phyloP scores from a whole-genome alignment of 2,329 filamentous ascomycete species.

The Tolypocladium paradoxum region DNA sequence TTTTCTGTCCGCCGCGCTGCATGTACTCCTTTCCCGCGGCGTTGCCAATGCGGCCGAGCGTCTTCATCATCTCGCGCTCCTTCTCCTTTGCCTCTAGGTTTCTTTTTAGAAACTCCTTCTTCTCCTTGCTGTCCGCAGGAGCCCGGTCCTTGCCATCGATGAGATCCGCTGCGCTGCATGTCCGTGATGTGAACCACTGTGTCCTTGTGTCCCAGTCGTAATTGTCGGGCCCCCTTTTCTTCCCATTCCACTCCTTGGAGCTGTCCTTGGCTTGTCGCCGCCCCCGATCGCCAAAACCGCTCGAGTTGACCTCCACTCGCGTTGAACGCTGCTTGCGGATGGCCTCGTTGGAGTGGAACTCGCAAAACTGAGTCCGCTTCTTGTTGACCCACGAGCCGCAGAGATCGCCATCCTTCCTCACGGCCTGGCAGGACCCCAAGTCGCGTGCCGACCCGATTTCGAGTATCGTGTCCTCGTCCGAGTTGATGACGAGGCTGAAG shows the following conservation, averaged over 20 bases:
- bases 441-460: constrained; percentile 81
- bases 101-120: constrained; percentile 55
- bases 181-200: constrained; percentile 41
- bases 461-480: constrained; percentile 77
- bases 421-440: constrained; percentile 75
- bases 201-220: constrained; percentile 50
- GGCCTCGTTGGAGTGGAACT: constrained; percentile 80
- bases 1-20: constrained; percentile 24
- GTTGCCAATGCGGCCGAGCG: constrained; percentile 51
- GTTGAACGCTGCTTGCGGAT: constrained; percentile 55
- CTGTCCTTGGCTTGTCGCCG: constrained; percentile 15
- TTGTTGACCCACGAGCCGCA: constrained; percentile 83
- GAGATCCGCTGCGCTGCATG: constrained; percentile 46
- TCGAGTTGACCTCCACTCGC: constrained; percentile 71
- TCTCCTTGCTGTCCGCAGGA: constrained; percentile 46
- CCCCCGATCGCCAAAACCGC: constrained; percentile 34
- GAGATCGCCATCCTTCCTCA: constrained; percentile 71
- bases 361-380: constrained; percentile 81
- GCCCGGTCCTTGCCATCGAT: constrained; percentile 54
- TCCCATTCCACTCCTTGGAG: constrained; percentile 7
- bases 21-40: constrained; percentile 65
- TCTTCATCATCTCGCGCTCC: constrained; percentile 61
- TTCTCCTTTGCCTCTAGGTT: constrained; percentile 57
- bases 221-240: constrained; percentile 18
- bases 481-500: constrained; percentile 78